Base-by-base conservation (phyloP, 2,329 filamentous ascomycete genomes). In the Penicillium psychrosexuale region DNA sequence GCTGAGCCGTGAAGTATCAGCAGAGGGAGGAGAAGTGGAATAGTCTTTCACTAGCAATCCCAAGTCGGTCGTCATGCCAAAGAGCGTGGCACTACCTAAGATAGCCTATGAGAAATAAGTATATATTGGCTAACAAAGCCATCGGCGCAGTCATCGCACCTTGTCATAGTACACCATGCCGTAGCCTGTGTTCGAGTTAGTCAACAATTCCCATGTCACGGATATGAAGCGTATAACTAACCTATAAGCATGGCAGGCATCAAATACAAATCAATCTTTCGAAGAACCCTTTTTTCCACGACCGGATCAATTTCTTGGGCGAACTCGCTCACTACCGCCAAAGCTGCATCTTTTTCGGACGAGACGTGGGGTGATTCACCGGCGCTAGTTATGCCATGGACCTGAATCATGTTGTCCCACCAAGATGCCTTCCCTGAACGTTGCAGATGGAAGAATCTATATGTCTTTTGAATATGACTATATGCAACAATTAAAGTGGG, bases 11-110 rank as follows among this genome's bases (percentile, higher is more conserved):
- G 82, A 80, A 0, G 89, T 91, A 66, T 88, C 82, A 15, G 81
- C 82, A 0, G 80, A 81, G 0, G 82, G 79, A 0, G 86, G 85
- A 1, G 69, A 75, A 2, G 74, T 78, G 1, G 75, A 70, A n/a
- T 76, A 66, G 58, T 82, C 72, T 8, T 81, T 72, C 4, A 88
- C 73, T 30, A 78, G 78, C 39, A 91, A 80, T 1, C 75, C 59
- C 3, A 91, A 79, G 66, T 91, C 87, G 3, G 76, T 75, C 0
- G 87, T 90, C 87, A 91, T 90, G 60, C 88, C 88, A 67, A 91
- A 90, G 12, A 91, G 80, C 1, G 81, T 84, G 0, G 88, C 88
- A 24, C 83, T 84, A 17, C 88, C 88, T 3, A 91, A 77, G 58
- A 91, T 91, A 8, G 88, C 88, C 77, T 87, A 44, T 1, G 2